Evolutionary conservation across 345 rosid genomes (phyloP).

Genomic region (Gossypium stocksii): DNA sequence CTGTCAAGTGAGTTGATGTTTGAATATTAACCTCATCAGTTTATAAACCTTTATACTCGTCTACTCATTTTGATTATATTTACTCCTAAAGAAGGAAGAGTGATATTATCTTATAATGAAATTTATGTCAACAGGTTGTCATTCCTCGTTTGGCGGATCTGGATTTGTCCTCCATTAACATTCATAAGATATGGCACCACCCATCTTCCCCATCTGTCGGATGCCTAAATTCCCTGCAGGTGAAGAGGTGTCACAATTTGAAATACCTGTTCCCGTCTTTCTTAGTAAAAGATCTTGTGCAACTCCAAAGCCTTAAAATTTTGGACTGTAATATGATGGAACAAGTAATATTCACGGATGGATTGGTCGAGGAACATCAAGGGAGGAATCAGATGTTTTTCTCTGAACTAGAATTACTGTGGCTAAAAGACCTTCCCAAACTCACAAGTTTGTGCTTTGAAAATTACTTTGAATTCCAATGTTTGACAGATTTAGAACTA

Average conservation of each 20-base stretch:
- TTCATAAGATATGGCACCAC: not conserved
- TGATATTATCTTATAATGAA: too few species aligned
- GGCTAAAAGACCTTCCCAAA: not conserved
- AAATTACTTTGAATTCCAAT: too few species aligned
- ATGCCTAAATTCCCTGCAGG: accelerated
- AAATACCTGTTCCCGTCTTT: not conserved
- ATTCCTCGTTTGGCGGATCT: not conserved
- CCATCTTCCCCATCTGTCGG: too few species aligned
- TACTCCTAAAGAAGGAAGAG: not conserved
- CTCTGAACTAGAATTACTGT: not conserved
- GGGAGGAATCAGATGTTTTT: not conserved
- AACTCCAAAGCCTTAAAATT: too few species aligned
- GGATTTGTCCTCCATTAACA: not conserved
- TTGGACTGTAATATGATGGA: not conserved
- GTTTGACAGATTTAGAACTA: accelerated
- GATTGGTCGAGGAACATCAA: not conserved
- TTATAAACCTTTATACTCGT: too few species aligned
- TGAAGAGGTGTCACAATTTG: not conserved
- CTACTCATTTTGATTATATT: too few species aligned
- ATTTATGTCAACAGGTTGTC: not conserved
- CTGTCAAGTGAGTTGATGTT: too few species aligned
- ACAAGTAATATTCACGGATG: conserved; percentile 1
- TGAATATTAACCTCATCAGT: too few species aligned
- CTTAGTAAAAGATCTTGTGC: not conserved
- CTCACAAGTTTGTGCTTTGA: conserved; percentile 13